Conservation (phyloP, 768 basidiomycete genomes). For the Auriscalpium vulgare region DNA sequence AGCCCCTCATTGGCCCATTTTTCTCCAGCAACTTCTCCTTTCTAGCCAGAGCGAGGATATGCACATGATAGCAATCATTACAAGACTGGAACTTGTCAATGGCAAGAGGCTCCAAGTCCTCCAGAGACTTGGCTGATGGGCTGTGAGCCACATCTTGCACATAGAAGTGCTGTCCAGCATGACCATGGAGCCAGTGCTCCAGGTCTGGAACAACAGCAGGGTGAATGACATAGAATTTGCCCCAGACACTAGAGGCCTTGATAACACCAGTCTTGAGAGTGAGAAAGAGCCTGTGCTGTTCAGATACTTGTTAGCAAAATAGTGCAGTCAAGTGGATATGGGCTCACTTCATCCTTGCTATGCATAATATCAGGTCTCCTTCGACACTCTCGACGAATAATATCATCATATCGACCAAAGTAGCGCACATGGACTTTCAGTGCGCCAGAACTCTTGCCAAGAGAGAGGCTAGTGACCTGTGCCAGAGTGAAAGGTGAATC, state of each 20-base stretch:
- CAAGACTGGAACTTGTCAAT: slow-evolving; percentile 29
- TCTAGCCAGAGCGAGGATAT: slow-evolving; percentile 23
- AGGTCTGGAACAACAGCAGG: slow-evolving; percentile 22
- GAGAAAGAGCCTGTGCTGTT: slow-evolving; percentile 33
- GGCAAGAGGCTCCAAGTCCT: background rate
- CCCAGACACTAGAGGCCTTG: slow-evolving; percentile 37
- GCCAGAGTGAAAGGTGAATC: slow-evolving; percentile 40
- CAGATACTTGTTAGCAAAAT: background rate
- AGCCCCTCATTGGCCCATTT: slow-evolving; percentile 41
- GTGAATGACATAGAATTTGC: slow-evolving; percentile 43
- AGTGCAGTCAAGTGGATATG: too few relatives aligned
- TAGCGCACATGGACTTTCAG: slow-evolving; percentile 30
- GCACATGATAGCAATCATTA: slow-evolving; percentile 29
- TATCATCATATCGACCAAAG: slow-evolving; percentile 41
- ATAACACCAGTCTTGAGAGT: slow-evolving; percentile 22
- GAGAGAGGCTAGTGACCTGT: slow-evolving; percentile 39
- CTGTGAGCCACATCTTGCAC: background rate
- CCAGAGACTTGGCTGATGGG: background rate
- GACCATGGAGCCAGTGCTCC: slow-evolving; percentile 42
- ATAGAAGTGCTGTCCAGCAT: slow-evolving; percentile 1
- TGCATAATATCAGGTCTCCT: background rate
- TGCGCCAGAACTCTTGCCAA: background rate
- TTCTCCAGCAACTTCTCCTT: slow-evolving; percentile 24
- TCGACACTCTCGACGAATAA: slow-evolving; percentile 13
- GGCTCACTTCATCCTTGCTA: slow-evolving; percentile 7